Conservation (phyloP, 208 protist species). For the Leishmania arabica region DNA sequence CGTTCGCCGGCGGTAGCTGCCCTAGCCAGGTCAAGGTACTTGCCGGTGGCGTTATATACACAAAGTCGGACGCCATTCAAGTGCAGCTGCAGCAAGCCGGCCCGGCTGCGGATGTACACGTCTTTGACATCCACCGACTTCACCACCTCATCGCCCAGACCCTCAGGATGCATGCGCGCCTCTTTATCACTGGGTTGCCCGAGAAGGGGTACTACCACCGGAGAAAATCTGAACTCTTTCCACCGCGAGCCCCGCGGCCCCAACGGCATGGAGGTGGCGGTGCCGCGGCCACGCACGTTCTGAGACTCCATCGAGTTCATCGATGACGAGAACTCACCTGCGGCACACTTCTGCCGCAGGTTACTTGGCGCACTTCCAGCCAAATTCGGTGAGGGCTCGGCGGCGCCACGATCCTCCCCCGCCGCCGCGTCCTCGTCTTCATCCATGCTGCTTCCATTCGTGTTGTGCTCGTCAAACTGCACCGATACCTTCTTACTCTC, state of each 20-base stretch:
- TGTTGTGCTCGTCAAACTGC: constrained; percentile 44
- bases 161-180: constrained; percentile 17
- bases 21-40: constrained; percentile 61
- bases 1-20: constrained; percentile 4
- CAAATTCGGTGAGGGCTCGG: not conserved
- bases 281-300: not conserved
- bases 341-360: not conserved
- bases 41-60: constrained; percentile 86
- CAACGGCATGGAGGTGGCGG: not conserved
- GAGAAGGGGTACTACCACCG: constrained; percentile 9
- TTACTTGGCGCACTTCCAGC: not conserved
- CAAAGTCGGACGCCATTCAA: constrained; percentile 82
- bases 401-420: constrained; percentile 1
- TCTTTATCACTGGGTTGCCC: constrained; percentile 10
- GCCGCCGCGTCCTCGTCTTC: constrained; percentile 24
- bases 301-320: not conserved
- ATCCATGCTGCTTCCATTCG: constrained; percentile 9
- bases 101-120: constrained; percentile 58
- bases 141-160: constrained; percentile 39
- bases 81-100: constrained; percentile 72
- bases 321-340: not conserved
- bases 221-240: constrained; percentile 18
- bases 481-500: constrained; percentile 66
- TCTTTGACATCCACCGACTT: constrained; percentile 61
- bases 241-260: constrained; percentile 12